These are phyloP conservation scores for Populus hybrid DNA, from an alignment of 441 rosid genomes.

Conservation along the genomic window DNA sequence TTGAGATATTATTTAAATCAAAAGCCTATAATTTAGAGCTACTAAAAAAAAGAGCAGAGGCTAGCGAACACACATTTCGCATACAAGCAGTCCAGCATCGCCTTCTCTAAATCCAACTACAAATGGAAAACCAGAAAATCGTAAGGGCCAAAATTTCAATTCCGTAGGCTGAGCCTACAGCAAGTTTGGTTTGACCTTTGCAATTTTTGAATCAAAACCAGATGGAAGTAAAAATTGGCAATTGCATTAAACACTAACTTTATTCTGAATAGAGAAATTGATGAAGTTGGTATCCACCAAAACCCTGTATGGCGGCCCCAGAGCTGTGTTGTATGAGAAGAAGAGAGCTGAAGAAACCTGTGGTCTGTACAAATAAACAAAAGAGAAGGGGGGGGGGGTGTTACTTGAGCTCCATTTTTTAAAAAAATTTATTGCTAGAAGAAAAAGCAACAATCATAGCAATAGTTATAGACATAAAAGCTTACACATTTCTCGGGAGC, in stretches of 20 bases:
- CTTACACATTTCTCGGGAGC: conserved; percentile 87
- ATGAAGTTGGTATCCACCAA: conserved; percentile 94
- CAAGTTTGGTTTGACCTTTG: background rate
- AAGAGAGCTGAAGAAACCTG: conserved; percentile 81
- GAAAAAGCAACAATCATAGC: background rate
- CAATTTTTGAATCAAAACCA: background rate
- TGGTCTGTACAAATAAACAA: conserved; percentile 31
- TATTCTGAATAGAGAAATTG: conserved; percentile 95
- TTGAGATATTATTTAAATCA: too few relatives aligned
- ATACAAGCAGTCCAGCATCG: conserved; percentile 88
- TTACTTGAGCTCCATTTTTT: background rate
- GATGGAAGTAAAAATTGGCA: background rate
- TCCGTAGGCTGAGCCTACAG: background rate
- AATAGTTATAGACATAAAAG: background rate
- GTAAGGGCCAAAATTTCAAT: background rate
- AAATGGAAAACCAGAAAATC: conserved; percentile 5
- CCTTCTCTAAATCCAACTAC: conserved; percentile 91
- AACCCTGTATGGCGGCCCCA: conserved; percentile 91
- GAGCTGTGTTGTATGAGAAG: conserved; percentile 66
- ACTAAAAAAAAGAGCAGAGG: background rate
- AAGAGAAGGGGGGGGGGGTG: background rate
- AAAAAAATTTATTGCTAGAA: background rate
- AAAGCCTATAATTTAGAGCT: background rate
- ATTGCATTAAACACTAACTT: conserved; percentile 42
- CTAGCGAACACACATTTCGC: conserved; percentile 71